Conservation (phyloP, 306 rosid species). For the Cucumis melo region DNA sequence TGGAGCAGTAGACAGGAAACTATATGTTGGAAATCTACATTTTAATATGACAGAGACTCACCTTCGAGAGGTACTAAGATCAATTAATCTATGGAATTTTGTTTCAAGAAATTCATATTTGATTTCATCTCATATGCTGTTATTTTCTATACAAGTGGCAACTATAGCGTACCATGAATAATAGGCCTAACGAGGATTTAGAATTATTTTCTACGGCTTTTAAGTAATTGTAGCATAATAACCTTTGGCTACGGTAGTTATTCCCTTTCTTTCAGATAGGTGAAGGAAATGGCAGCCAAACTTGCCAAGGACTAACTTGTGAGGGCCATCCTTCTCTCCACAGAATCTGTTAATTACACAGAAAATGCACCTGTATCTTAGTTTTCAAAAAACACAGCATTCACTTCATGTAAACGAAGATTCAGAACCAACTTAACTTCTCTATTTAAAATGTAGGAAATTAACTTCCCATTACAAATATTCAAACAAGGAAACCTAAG, state of each 20-base stretch:
- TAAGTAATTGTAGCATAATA: neutral
- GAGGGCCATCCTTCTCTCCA: neutral
- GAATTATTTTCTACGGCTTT: neutral
- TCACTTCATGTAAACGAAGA: neutral
- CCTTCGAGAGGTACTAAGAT: constrained; percentile 60
- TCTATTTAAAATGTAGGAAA: neutral
- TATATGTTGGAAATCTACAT: constrained; percentile 94
- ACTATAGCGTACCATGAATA: neutral
- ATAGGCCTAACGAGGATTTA: neutral
- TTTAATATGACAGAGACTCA: constrained; percentile 96
- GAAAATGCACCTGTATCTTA: neutral
- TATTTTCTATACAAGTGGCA: neutral
- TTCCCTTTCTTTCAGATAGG: neutral
- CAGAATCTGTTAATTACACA: neutral
- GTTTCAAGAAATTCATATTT: neutral
- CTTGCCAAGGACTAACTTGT: neutral
- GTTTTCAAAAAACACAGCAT: neutral
- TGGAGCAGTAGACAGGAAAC: constrained; percentile 90
- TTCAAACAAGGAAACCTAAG: neutral
- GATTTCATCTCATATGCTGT: neutral
- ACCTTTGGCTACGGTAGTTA: neutral
- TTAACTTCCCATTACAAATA: no score
- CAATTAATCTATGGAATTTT: neutral
- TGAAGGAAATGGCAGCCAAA: neutral
- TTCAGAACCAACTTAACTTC: neutral